Conservation (phyloP, 2,329 filamentous ascomycete genomes). For the Ophiostoma australiae region DNA sequence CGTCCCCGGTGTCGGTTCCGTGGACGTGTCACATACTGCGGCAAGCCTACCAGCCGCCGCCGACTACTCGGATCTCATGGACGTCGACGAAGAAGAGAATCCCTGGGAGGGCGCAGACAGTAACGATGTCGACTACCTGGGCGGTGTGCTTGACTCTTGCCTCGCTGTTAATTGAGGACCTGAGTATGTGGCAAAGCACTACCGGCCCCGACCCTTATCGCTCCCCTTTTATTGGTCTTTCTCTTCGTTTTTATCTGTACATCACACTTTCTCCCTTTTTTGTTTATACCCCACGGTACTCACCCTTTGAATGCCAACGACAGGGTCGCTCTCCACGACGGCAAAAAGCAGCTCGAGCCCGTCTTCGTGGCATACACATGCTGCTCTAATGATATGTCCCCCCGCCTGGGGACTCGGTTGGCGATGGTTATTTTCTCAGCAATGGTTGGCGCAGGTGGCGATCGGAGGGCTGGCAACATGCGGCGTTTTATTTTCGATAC, state of each 20-base stretch:
- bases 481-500: slow-evolving; percentile 12
- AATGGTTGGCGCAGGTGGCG: slow-evolving; percentile 8
- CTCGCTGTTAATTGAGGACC: slow-evolving; percentile 41
- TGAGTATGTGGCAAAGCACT: background rate
- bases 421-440: slow-evolving; percentile 3
- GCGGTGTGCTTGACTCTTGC: slow-evolving; percentile 54
- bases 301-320: background rate
- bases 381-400: slow-evolving; percentile 11
- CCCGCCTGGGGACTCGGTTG: background rate
- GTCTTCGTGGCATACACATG: slow-evolving; percentile 8
- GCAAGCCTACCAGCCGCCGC: slow-evolving; percentile 43
- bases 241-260: background rate
- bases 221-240: background rate
- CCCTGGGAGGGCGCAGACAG: slow-evolving; percentile 58
- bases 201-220: background rate
- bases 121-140: slow-evolving; percentile 49
- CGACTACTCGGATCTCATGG: slow-evolving; percentile 52
- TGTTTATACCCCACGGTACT: slow-evolving; percentile 10
- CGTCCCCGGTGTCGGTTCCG: slow-evolving; percentile 20
- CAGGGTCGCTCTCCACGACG: background rate
- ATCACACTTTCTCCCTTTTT: background rate
- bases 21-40: background rate
- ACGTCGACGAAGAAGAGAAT: slow-evolving; percentile 52
- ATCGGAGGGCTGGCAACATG: slow-evolving; percentile 1
- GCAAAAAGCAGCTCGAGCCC: background rate